phyloP scores from a whole-genome alignment of 768 basidiomycete genomes.

The Neoboletus magnificus region DNA sequence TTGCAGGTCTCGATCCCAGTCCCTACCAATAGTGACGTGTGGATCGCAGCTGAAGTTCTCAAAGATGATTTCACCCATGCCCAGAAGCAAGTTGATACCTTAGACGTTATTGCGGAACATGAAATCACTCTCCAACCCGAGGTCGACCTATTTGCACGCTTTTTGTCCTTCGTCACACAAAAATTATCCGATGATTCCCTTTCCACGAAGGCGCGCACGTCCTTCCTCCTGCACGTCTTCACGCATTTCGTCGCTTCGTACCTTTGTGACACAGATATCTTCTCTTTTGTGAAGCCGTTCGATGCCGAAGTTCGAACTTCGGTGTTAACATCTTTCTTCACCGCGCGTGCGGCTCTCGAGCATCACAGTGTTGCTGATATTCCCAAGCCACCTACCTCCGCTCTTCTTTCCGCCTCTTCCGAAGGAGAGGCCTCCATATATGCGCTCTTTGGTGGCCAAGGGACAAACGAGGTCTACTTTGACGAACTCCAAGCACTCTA shows the following conservation, averaged over 20 bases:
- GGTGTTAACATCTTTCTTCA: conserved; percentile 77
- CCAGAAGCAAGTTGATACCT: conserved; percentile 54
- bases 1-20: conserved; percentile 82
- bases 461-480: conserved; percentile 97
- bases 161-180: conserved; percentile 72
- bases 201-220: conserved; percentile 49
- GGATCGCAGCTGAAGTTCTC: conserved; percentile 91
- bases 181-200: conserved; percentile 56
- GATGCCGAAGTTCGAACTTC: conserved; percentile 72
- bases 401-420: conserved; percentile 61
- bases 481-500: conserved; percentile 91
- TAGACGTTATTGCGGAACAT: conserved; percentile 49
- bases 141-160: conserved; percentile 77
- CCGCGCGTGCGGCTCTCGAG: conserved; percentile 68
- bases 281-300: conserved; percentile 73
- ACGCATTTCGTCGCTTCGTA: conserved; percentile 75
- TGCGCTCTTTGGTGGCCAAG: conserved; percentile 96
- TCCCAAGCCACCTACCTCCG: conserved; percentile 59
- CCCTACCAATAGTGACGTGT: conserved; percentile 74
- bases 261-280: conserved; percentile 72
- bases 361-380: conserved; percentile 50
- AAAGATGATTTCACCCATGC: conserved; percentile 81
- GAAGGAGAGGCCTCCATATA: conserved; percentile 73
- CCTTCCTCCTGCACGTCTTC: conserved; percentile 72
- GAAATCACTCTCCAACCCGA: conserved; percentile 61